Conservation (phyloP, 441 rosid genomes). For the Gossypium gossypioides region DNA sequence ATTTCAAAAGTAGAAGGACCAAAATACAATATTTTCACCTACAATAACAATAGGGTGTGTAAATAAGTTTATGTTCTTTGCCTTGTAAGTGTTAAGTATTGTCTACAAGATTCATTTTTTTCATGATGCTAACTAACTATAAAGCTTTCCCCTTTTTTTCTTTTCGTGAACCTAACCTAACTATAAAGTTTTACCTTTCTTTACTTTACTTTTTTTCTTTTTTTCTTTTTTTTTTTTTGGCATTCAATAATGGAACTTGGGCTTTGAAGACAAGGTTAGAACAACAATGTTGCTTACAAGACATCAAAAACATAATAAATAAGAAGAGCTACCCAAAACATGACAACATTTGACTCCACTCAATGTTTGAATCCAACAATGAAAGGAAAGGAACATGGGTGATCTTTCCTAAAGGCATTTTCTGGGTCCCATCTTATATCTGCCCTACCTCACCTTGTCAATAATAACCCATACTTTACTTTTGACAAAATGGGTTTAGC, state of each 20-base stretch:
- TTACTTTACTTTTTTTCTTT: neutral
- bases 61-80: too few relatives aligned
- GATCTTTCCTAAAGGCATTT: neutral
- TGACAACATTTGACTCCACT: constrained; percentile 7
- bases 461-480: neutral
- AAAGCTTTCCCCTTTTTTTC: neutral
- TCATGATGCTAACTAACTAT: neutral
- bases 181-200: neutral
- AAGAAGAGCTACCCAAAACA: neutral
- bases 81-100: neutral
- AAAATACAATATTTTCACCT: too few relatives aligned
- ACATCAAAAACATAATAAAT: neutral
- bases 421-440: neutral
- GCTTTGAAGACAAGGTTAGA: constrained; percentile 12
- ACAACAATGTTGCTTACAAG: constrained; percentile 18
- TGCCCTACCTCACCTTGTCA: neutral
- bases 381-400: neutral
- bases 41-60: too few relatives aligned
- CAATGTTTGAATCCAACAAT: neutral
- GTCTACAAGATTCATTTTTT: neutral
- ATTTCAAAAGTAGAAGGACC: too few relatives aligned
- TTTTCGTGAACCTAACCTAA: neutral
- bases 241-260: constrained; percentile 6
- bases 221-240: neutral
- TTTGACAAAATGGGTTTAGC: neutral